A percentile compares a stretch with the other conserved stretches of the same genome.
phyloP scores from a whole-genome alignment of 164 flowering plant species.

The Tetrastigma voinierianum region DNA sequence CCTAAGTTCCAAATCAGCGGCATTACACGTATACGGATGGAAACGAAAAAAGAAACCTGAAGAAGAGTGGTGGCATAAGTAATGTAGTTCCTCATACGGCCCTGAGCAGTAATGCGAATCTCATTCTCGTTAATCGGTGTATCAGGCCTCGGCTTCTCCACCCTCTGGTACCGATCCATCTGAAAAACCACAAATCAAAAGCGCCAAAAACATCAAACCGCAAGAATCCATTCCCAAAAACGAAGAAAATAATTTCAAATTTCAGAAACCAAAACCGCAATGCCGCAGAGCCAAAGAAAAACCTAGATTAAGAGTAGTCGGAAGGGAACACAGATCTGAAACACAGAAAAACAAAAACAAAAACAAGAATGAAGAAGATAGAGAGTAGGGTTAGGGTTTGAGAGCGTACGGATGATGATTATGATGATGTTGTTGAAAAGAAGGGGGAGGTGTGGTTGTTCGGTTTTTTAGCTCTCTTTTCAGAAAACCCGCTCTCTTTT shows the following conservation, averaged over 20 bases:
- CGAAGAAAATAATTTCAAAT: neutral
- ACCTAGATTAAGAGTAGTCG: neutral
- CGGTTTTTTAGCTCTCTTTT: too few relatives aligned
- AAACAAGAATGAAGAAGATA: too few relatives aligned
- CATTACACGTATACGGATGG: neutral
- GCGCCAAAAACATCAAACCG: neutral
- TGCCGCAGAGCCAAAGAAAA: neutral
- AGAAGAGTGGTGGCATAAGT: constrained; percentile 52
- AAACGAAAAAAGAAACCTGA: constrained; percentile 30
- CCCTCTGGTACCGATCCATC: constrained; percentile 62
- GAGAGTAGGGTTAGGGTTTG: neutral
- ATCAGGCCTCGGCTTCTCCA: constrained; percentile 47
- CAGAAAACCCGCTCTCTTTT: too few relatives aligned
- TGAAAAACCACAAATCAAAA: neutral
- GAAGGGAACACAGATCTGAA: constrained; percentile 8
- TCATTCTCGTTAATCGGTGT: constrained; percentile 52
- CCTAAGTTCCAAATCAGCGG: too few relatives aligned
- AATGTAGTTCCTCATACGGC: constrained; percentile 55
- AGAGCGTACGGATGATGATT: neutral
- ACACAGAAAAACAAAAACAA: neutral
- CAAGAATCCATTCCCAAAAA: neutral
- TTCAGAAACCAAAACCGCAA: too few relatives aligned
- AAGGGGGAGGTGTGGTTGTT: too few relatives aligned
- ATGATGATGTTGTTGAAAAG: too few relatives aligned
- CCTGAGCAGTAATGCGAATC: constrained; percentile 55